phyloP scores from a whole-genome alignment of 2,329 filamentous ascomycete species.

The Ceratocystis papillata region DNA sequence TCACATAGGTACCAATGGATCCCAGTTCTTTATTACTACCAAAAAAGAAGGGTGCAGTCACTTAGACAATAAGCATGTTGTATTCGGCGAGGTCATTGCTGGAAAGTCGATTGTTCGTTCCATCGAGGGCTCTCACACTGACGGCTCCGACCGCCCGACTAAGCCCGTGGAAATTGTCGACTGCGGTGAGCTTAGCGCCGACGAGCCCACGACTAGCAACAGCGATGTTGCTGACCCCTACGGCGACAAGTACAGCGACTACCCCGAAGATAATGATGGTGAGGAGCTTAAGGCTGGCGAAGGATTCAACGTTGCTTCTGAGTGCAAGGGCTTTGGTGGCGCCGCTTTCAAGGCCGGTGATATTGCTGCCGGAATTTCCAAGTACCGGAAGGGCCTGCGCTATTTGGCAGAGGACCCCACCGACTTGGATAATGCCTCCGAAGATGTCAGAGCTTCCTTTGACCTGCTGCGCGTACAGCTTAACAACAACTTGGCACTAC shows the following conservation, averaged over 20 bases:
- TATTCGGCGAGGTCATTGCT: constrained; percentile 87
- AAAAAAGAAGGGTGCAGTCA: constrained; percentile 68
- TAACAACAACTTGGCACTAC: constrained; percentile 77
- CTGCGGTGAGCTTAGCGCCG: constrained; percentile 73
- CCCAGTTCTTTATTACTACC: constrained; percentile 96
- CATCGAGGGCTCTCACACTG: constrained; percentile 73
- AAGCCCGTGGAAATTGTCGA: constrained; percentile 64
- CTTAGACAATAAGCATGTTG: constrained; percentile 91
- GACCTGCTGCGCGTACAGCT: constrained; percentile 69
- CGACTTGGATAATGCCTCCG: constrained; percentile 58
- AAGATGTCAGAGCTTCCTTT: constrained; percentile 55
- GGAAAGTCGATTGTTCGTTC: constrained; percentile 86
- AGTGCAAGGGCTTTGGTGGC: constrained; percentile 87
- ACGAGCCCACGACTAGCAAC: constrained; percentile 55
- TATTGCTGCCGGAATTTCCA: constrained; percentile 60
- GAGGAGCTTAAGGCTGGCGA: constrained; percentile 43
- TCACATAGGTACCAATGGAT: constrained; percentile 71
- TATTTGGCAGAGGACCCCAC: constrained; percentile 74
- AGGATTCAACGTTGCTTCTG: constrained; percentile 66
- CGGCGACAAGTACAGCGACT: constrained; percentile 91
- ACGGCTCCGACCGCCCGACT: constrained; percentile 64
- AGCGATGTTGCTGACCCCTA: constrained; percentile 64
- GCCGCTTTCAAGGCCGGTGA: constrained; percentile 78
- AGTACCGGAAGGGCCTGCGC: constrained; percentile 87
- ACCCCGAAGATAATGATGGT: constrained; percentile 67